A percentile compares a stretch with the other conserved stretches of the same genome.
Conservation (phyloP, 1,284 basidiomycete genomes). For the Marasmius tenuissimus region DNA sequence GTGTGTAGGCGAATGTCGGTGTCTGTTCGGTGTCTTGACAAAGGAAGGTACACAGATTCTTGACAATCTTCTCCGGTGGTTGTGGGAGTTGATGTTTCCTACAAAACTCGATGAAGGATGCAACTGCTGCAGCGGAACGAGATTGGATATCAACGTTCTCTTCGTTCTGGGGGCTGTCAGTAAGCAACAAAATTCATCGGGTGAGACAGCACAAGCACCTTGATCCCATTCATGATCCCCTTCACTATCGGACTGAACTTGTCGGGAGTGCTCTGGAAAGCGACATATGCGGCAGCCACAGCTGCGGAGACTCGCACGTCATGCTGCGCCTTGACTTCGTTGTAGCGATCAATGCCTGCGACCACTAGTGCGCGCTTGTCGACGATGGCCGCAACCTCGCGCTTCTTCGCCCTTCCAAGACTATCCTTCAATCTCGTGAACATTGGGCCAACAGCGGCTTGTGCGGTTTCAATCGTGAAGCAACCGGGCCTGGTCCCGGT, state of each 20-base stretch:
- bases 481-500: constrained; percentile 61
- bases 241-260: constrained; percentile 97
- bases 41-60: constrained; percentile 96
- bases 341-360: constrained; percentile 80
- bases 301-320: constrained; percentile 89
- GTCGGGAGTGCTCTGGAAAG: constrained; percentile 80
- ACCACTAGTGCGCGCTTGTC: constrained; percentile 79
- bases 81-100: constrained; percentile 62
- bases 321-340: constrained; percentile 82
- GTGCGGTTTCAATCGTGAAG: constrained; percentile 84
- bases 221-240: constrained; percentile 97
- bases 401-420: constrained; percentile 76
- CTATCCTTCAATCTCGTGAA: constrained; percentile 78
- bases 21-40: constrained; percentile 91
- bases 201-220: constrained; percentile 49
- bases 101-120: constrained; percentile 88
- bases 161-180: constrained; percentile 63
- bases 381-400: constrained; percentile 70
- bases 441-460: constrained; percentile 67
- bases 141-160: constrained; percentile 88
- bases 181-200: constrained; percentile 1
- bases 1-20: constrained; percentile 79
- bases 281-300: constrained; percentile 89
- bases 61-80: constrained; percentile 90
- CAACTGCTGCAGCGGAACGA: constrained; percentile 88